These are phyloP conservation scores for Cladosporium velox DNA, from an alignment of 2,329 filamentous ascomycete species.

Conservation along the genomic window DNA sequence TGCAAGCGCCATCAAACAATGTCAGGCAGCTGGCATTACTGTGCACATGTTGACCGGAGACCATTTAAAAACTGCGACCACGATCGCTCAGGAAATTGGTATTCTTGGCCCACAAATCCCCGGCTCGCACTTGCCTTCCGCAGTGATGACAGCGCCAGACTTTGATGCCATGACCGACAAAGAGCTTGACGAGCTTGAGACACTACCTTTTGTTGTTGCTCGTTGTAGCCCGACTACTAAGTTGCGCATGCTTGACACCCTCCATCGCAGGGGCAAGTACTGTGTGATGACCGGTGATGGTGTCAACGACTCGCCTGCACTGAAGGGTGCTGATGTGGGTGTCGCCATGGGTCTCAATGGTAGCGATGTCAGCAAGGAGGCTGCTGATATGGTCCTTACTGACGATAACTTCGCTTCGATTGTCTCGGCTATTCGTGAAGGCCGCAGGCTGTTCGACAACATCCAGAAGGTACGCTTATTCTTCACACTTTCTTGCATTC, in stretches of 20 bases:
- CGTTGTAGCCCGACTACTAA: slow-evolving; percentile 51
- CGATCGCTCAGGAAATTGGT: slow-evolving; percentile 51
- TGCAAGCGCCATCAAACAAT: slow-evolving; percentile 45
- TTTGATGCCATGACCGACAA: slow-evolving; percentile 48
- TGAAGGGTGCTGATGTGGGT: slow-evolving; percentile 49
- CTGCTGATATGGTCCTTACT: slow-evolving; percentile 48
- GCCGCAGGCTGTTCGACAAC: slow-evolving; percentile 50
- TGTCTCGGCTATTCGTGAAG: slow-evolving; percentile 48
- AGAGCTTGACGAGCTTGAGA: slow-evolving; percentile 45
- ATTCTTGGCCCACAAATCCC: slow-evolving; percentile 39
- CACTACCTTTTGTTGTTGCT: slow-evolving; percentile 48
- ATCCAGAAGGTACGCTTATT: slow-evolving; percentile 42
- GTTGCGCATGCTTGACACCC: slow-evolving; percentile 50
- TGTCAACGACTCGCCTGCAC: slow-evolving; percentile 49
- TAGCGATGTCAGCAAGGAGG: slow-evolving; percentile 48
- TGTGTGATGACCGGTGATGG: slow-evolving; percentile 50
- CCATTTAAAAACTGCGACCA: slow-evolving; percentile 48
- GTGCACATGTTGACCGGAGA: slow-evolving; percentile 55
- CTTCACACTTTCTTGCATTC: background rate
- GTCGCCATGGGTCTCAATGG: slow-evolving; percentile 49
- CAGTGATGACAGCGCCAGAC: slow-evolving; percentile 47
- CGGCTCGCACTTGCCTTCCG: slow-evolving; percentile 33
- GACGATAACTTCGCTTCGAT: slow-evolving; percentile 51
- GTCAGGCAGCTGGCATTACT: slow-evolving; percentile 50
- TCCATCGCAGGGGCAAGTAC: slow-evolving; percentile 45